Evolutionary conservation across 306 rosid genomes (phyloP).

Genomic region (Vigna radiata): DNA sequence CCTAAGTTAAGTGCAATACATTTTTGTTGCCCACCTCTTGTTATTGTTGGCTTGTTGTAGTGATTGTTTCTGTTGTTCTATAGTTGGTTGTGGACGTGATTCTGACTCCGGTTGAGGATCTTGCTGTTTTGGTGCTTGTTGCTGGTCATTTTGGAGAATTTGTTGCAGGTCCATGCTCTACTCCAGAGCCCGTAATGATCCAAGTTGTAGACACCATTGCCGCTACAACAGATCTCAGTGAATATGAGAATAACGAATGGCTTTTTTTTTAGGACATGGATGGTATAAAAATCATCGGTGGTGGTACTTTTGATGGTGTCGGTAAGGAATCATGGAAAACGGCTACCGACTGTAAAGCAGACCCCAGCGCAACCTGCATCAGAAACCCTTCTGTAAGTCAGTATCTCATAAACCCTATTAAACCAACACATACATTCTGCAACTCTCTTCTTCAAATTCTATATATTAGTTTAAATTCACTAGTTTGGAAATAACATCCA

Average conservation of each 20-base stretch:
- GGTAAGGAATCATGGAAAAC: conserved; percentile 40
- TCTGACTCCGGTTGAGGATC: too few relatives aligned
- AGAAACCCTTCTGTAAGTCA: conserved; percentile 71
- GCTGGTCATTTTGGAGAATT: too few relatives aligned
- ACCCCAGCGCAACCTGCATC: conserved; percentile 38
- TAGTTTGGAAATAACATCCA: too few relatives aligned
- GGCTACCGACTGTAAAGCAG: conserved; percentile 36
- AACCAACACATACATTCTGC: too few relatives aligned
- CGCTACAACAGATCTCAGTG: conserved; percentile 65
- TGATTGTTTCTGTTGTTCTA: too few relatives aligned
- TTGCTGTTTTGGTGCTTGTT: too few relatives aligned
- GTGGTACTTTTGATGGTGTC: conserved; percentile 77
- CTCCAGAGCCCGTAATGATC: conserved; percentile 54
- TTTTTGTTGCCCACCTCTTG: too few relatives aligned
- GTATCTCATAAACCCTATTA: not conserved
- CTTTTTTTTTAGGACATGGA: conserved; percentile 59
- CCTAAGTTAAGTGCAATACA: too few relatives aligned
- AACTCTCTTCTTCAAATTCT: too few relatives aligned
- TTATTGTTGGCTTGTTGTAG: too few relatives aligned
- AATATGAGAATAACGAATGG: conserved; percentile 69
- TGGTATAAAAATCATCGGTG: conserved; percentile 66
- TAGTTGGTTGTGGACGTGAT: too few relatives aligned
- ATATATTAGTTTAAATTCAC: too few relatives aligned
- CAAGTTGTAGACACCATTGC: conserved; percentile 63
- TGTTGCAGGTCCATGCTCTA: conserved; percentile 75